A percentile compares a stretch with the other conserved stretches of the same genome.
Evolutionary conservation across 208 protist genomes (phyloP).

Genomic region (Crithidia fasciculata): DNA sequence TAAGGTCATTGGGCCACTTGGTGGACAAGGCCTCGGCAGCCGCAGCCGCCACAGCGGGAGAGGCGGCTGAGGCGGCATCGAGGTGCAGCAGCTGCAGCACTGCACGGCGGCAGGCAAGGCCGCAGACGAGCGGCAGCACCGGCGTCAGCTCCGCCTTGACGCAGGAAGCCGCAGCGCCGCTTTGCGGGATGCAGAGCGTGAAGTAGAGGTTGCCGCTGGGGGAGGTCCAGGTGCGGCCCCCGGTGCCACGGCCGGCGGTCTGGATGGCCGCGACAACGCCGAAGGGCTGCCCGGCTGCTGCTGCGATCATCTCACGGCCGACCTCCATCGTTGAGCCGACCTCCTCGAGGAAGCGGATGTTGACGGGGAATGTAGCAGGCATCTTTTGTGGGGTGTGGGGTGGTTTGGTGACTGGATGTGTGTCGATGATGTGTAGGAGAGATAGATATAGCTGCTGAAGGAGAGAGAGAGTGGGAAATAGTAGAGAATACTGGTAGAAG

Average conservation of each 20-base stretch:
- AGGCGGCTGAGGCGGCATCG: constrained; percentile 11
- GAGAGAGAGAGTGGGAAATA: neutral
- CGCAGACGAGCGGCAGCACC: constrained; percentile 63
- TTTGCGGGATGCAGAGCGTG: constrained; percentile 59
- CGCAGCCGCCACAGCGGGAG: constrained; percentile 1
- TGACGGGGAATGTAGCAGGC: constrained; percentile 15
- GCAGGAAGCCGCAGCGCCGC: neutral
- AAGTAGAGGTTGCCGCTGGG: constrained; percentile 82
- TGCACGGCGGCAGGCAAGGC: constrained; percentile 54
- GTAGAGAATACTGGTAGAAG: too few species aligned
- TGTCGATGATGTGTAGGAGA: too few species aligned
- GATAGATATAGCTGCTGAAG: neutral
- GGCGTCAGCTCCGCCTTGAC: constrained; percentile 41
- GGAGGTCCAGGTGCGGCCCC: constrained; percentile 64
- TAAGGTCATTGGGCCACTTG: constrained; percentile 88
- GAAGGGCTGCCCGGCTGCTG: constrained; percentile 36
- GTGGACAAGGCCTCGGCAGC: constrained; percentile 27
- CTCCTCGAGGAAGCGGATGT: constrained; percentile 52
- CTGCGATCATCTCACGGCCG: constrained; percentile 40
- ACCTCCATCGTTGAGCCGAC: constrained; percentile 73
- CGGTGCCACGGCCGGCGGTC: constrained; percentile 55
- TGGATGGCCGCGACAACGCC: constrained; percentile 62
- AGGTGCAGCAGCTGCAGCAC: constrained; percentile 39
- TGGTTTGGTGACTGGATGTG: neutral
- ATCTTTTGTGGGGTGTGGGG: neutral